Evolutionary conservation across 441 rosid species (phyloP).

Genomic region (Eruca vesicaria): DNA sequence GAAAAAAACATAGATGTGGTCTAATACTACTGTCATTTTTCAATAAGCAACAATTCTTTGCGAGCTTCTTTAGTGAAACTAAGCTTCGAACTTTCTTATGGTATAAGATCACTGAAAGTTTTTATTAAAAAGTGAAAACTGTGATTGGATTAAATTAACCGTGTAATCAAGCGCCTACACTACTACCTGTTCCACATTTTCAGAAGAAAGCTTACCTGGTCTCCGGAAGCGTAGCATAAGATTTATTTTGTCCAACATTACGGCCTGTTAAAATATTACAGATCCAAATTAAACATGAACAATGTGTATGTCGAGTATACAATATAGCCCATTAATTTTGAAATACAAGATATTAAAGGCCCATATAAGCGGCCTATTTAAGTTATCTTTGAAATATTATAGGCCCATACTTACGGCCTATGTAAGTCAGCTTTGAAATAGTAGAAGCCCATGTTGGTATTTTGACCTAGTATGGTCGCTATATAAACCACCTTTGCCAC

Average conservation of each 20-base stretch:
- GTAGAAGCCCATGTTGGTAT: not conserved
- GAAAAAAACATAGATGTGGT: not conserved
- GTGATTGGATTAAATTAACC: not conserved
- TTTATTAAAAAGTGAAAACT: not conserved
- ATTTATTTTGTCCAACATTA: no score
- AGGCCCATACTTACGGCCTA: not conserved
- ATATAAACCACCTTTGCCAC: conserved; percentile 11
- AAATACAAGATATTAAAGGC: not conserved
- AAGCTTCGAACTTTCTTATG: not conserved
- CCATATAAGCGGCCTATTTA: not conserved
- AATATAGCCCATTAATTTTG: no score
- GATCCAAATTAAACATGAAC: not conserved
- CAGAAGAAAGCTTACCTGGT: not conserved
- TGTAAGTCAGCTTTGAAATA: not conserved
- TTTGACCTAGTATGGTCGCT: conserved; percentile 3
- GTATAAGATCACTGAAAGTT: not conserved
- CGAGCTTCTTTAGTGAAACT: not conserved
- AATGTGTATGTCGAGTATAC: not conserved
- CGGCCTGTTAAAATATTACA: not conserved
- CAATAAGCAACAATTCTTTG: not conserved
- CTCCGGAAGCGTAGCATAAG: no score
- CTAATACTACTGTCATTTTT: not conserved
- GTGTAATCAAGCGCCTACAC: not conserved
- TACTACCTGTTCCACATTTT: not conserved
- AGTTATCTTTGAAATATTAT: not conserved